These are phyloP conservation scores for Sphagnurus paluster DNA, from an alignment of 1,284 basidiomycete species.

Conservation along the genomic window DNA sequence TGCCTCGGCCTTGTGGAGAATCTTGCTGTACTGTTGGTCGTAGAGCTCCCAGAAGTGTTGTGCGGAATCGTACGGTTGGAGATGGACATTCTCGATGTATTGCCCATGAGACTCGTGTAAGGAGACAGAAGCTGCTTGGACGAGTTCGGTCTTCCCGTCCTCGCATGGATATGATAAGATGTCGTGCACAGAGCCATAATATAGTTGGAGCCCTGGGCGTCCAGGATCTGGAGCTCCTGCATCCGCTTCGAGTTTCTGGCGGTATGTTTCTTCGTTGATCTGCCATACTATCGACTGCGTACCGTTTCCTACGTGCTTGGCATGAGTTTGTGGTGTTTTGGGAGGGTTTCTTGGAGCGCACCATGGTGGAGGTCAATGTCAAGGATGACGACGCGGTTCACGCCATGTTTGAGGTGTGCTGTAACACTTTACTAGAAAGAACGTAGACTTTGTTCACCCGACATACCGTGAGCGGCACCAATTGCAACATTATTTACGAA, in stretches of 20 bases:
- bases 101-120: slow-evolving; percentile 87
- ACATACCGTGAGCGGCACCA: slow-evolving; percentile 83
- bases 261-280: slow-evolving; percentile 86
- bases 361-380: slow-evolving; percentile 96
- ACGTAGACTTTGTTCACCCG: not conserved
- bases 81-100: slow-evolving; percentile 89
- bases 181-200: slow-evolving; percentile 91
- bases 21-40: slow-evolving; percentile 60
- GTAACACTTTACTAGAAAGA: not conserved
- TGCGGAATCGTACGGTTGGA: slow-evolving; percentile 74
- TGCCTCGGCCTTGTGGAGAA: slow-evolving; percentile 72
- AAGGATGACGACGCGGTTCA: slow-evolving; percentile 83
- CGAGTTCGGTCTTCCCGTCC: slow-evolving; percentile 78
- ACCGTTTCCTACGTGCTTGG: slow-evolving; percentile 70
- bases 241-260: slow-evolving; percentile 58
- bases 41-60: slow-evolving; percentile 84
- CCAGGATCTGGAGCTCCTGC: slow-evolving; percentile 29
- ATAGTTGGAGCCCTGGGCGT: slow-evolving; percentile 67
- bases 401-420: slow-evolving; percentile 81
- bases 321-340: not conserved
- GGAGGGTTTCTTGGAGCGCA: slow-evolving; percentile 23
- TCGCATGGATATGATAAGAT: slow-evolving; percentile 93
- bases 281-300: slow-evolving; percentile 92
- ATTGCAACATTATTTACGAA: slow-evolving; percentile 94
- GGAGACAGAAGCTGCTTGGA: slow-evolving; percentile 84